Evolutionary conservation across 2,329 filamentous ascomycete species (phyloP).

Genomic region (Colletotrichum tamarilloi): DNA sequence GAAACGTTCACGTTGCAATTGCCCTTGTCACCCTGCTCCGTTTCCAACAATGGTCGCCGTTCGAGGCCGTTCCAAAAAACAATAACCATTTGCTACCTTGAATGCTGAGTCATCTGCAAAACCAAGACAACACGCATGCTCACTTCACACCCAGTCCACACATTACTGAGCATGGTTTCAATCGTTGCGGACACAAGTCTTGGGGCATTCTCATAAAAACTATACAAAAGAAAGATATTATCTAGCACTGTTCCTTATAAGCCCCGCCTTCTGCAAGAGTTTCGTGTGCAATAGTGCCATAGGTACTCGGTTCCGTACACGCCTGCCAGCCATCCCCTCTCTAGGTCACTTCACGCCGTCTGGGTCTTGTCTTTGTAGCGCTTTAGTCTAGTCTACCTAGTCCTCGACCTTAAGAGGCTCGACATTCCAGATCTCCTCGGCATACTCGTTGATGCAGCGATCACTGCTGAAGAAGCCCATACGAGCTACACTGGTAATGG

Average conservation of each 20-base stretch:
- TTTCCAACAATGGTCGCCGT: not conserved
- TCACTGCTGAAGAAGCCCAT: constrained; percentile 99
- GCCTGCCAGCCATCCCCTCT: not conserved
- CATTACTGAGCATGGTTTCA: not conserved
- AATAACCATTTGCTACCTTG: not conserved
- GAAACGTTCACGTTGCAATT: constrained; percentile 6
- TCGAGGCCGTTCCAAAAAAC: constrained; percentile 5
- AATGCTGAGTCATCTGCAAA: not conserved
- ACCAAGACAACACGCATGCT: not conserved
- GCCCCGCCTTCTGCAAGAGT: constrained; percentile 17
- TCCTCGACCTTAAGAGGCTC: constrained; percentile 75
- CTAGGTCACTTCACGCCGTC: not conserved
- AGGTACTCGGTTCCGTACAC: constrained; percentile 18
- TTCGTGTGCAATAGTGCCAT: not conserved
- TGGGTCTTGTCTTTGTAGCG: not conserved
- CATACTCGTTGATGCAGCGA: constrained; percentile 96
- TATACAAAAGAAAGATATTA: constrained; percentile 33
- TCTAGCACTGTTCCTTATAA: constrained; percentile 22
- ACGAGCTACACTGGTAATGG: constrained; percentile 85
- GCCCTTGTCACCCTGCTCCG: constrained; percentile 11
- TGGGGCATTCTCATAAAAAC: constrained; percentile 5
- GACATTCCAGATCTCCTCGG: constrained; percentile 96
- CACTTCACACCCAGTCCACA: not conserved
- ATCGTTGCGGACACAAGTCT: not conserved
- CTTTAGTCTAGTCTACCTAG: constrained; percentile 22